Percentiles rank a stretch among this genome's conserved stretches.
Conservation (phyloP, 164 flowering plant species). For the Protea cynaroides region DNA sequence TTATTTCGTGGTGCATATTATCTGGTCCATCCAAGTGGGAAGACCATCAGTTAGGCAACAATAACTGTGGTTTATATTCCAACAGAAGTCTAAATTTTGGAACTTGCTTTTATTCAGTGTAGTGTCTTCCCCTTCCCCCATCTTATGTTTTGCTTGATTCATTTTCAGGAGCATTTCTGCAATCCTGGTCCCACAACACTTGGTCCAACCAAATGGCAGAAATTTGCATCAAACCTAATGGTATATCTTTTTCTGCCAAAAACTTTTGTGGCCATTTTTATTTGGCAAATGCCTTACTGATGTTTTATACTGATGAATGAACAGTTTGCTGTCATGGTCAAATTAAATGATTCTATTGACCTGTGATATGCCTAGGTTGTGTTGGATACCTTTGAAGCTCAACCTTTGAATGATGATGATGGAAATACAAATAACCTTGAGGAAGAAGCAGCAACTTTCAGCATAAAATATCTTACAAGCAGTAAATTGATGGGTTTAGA, state of each 20-base stretch:
- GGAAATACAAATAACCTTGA: slow-evolving; percentile 84
- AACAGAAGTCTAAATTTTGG: background rate
- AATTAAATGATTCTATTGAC: slow-evolving; percentile 3
- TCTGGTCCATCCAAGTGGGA: background rate
- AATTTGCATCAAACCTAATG: slow-evolving; percentile 73
- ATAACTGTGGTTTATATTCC: background rate
- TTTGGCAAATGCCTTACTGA: background rate
- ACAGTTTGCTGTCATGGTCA: background rate
- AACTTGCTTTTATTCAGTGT: background rate
- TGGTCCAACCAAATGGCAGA: slow-evolving; percentile 80
- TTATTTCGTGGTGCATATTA: no score
- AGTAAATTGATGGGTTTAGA: slow-evolving; percentile 96
- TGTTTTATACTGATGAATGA: background rate
- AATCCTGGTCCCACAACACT: slow-evolving; percentile 62
- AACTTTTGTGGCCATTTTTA: slow-evolving; percentile 1
- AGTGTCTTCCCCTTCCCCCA: background rate
- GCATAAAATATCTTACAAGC: slow-evolving; percentile 94
- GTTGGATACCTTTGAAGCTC: slow-evolving; percentile 89
- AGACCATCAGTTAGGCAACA: background rate
- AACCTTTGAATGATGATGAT: slow-evolving; percentile 91
- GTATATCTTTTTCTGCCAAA: slow-evolving; percentile 29
- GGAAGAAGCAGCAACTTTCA: slow-evolving; percentile 82
- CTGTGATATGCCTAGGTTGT: slow-evolving; percentile 51
- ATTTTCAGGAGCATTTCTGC: slow-evolving; percentile 75
- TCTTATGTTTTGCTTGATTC: background rate